Evolutionary conservation across 1,139 yeast species (phyloP), one percentile per base, ranked within the genome.

Genomic region (Groenewaldozyma auringiensis): DNA sequence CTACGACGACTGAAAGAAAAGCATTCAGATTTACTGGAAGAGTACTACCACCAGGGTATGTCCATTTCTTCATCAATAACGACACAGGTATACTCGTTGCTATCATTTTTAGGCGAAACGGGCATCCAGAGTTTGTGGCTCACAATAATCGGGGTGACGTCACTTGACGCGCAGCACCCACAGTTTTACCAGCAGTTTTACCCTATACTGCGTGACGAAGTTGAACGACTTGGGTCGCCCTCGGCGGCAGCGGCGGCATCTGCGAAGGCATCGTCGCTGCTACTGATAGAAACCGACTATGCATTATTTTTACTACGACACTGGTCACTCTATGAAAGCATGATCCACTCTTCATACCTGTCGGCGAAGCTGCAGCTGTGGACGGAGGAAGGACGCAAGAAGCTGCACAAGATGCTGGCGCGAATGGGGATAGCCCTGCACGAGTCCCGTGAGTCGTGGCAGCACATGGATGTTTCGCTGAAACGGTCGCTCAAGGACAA

Each of bases 351-450:
- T 21, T 82, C 88, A 51, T 92, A 83, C 60, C 88, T 92, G 37
- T 87, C 89, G 56, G 83, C 97, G 20, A 86, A 88, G 61, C 70
- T 92, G 49, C 81, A 81, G 49, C 68, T 92, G 39, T 94, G 96
- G 92, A 83, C 94, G 20, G 96, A 86, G 58, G 94, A 85, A 48
- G 98, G 98, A 2, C 78, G 82, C 55, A 87, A 86, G 61, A 76
- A 81, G 54, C 69, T 94, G 42, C 95, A 89, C 61, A 88, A 88
- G 57, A 73, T 94, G 75, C 84, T 94, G 67, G 98, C 98, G 2
- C 79, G 84, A 55, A 92, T 94, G 96, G 98, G 98, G 4, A 83
- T 94, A 3, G 83, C 96, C 0, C 68, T 94, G 42, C 84, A 81
- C 2, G 83, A 84, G 21, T 94, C 97, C 1, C 84, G 83, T 57